These are phyloP conservation scores for Syzygium aqueum DNA, from an alignment of 345 rosid genomes.

Conservation along the genomic window DNA sequence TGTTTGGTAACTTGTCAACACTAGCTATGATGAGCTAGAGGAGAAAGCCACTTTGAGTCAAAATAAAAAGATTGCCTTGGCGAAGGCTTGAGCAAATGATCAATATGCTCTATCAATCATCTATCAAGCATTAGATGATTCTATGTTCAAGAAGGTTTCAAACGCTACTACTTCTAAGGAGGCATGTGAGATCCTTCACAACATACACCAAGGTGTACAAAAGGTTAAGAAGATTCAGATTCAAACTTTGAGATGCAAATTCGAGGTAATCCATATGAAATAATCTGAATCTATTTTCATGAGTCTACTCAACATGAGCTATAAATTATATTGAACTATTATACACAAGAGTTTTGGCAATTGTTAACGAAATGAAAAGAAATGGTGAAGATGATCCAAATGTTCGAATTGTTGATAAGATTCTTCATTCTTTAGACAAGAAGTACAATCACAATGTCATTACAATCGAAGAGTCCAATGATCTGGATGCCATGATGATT, in stretches of 20 bases:
- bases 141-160: not conserved
- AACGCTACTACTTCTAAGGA: not conserved
- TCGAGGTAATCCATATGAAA: not conserved
- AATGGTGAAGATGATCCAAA: not conserved
- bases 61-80: not conserved
- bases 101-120: not conserved
- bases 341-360: not conserved
- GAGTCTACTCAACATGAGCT: too few species aligned
- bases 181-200: not conserved
- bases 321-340: too few species aligned
- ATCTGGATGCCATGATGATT: not conserved
- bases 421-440: not conserved
- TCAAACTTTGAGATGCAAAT: conserved; percentile 3
- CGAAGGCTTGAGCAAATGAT: not conserved
- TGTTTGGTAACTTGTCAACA: not conserved
- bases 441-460: not conserved
- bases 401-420: not conserved
- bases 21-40: not conserved
- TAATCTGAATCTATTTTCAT: too few species aligned
- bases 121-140: not conserved
- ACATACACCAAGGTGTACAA: not conserved
- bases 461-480: conserved; percentile 5
- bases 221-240: not conserved
- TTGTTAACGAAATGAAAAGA: not conserved
- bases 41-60: not conserved